These are phyloP conservation scores for Cutaneotrichosporon mucoides DNA, from an alignment of 1,284 basidiomycete species.

Conservation along the genomic window DNA sequence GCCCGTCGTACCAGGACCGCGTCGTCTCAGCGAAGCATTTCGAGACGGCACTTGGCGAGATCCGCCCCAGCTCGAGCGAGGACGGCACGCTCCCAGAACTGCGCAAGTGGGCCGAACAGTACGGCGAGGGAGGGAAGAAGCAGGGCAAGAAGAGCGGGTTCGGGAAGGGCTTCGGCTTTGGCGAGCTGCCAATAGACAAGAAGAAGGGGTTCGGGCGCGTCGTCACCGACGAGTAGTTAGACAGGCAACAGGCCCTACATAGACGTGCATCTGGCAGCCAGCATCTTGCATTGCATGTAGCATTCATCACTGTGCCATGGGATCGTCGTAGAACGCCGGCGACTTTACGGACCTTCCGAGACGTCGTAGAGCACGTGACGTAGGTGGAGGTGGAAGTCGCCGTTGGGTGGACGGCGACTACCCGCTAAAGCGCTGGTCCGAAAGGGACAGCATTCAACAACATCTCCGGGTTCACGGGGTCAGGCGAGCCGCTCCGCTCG, in stretches of 20 bases:
- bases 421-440: too few species aligned
- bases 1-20: conserved; percentile 6
- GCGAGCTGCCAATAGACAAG: conserved; percentile 19
- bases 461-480: too few species aligned
- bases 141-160: conserved; percentile 48
- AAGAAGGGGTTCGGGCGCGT: conserved; percentile 9
- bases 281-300: conserved; percentile 3
- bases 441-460: too few species aligned
- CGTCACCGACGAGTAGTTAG: conserved; percentile 3
- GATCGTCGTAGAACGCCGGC: too few species aligned
- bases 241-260: background rate
- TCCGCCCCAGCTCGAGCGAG: conserved; percentile 79
- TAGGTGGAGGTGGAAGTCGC: background rate
- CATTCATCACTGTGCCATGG: conserved; percentile 1
- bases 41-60: conserved; percentile 73
- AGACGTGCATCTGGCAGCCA: conserved; percentile 6
- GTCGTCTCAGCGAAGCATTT: conserved; percentile 58
- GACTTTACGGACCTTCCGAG: too few species aligned
- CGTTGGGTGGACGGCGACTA: background rate
- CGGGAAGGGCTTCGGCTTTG: conserved; percentile 51
- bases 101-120: conserved; percentile 81
- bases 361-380: too few species aligned
- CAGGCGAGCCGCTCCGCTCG: background rate
- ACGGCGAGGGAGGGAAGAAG: conserved; percentile 60
- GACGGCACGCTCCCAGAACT: conserved; percentile 72